Conservation (phyloP, 2,329 filamentous ascomycete genomes). For the Ceratocystis albifundus region DNA sequence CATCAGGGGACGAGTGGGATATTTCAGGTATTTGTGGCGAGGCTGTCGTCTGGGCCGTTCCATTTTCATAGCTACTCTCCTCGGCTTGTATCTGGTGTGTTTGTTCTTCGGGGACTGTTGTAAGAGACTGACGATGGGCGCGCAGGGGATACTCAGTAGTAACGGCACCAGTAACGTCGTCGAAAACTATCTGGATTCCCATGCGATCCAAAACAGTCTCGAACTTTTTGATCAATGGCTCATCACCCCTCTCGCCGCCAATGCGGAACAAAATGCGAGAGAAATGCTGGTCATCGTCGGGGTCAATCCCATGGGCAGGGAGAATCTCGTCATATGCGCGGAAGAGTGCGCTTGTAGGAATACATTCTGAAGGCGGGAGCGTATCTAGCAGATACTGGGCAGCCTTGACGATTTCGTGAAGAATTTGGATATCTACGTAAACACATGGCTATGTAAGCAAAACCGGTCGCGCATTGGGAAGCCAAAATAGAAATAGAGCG, state of each 20-base stretch:
- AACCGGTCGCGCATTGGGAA: not conserved
- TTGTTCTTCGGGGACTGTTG: constrained; percentile 21
- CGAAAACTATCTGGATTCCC: constrained; percentile 59
- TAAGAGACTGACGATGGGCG: constrained; percentile 17
- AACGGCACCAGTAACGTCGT: constrained; percentile 25
- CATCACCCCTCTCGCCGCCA: constrained; percentile 49
- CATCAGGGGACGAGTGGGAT: constrained; percentile 21
- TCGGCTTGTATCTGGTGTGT: constrained; percentile 20
- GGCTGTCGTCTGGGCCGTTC: constrained; percentile 13
- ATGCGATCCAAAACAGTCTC: constrained; percentile 54
- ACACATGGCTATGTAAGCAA: constrained; percentile 23
- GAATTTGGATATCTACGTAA: constrained; percentile 57
- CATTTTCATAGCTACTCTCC: constrained; percentile 21
- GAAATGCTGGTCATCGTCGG: constrained; percentile 63
- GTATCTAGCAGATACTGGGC: constrained; percentile 54
- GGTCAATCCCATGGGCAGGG: constrained; percentile 55
- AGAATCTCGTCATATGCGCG: constrained; percentile 67
- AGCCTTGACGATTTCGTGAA: constrained; percentile 63
- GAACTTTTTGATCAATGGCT: constrained; percentile 57
- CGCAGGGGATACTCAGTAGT: constrained; percentile 21
- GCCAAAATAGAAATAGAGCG: not conserved
- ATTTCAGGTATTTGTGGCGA: constrained; percentile 20
- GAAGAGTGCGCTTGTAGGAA: constrained; percentile 69
- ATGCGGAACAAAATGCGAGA: constrained; percentile 70
- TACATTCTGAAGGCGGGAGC: constrained; percentile 48